These are phyloP conservation scores for Sanghuangporus sanghuang DNA, from an alignment of 1,284 basidiomycete species.

Conservation along the genomic window DNA sequence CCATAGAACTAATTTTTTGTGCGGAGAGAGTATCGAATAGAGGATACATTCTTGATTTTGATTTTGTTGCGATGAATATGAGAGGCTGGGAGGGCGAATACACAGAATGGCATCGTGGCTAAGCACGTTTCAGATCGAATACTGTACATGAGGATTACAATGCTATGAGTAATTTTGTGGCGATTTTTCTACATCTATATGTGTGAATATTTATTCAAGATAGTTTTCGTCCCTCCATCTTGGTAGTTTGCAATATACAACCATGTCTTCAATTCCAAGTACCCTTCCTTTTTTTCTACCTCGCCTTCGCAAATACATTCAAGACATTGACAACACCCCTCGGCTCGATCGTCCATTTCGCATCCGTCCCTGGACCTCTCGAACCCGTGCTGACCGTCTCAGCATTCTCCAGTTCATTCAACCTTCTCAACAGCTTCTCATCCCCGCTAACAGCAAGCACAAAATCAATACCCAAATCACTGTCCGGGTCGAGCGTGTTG, in stretches of 20 bases:
- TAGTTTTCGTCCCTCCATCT: no score
- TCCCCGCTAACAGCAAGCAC: slow-evolving; percentile 67
- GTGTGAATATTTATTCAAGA: no score
- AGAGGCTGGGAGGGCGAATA: no score
- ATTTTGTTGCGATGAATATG: background rate
- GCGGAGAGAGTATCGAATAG: background rate
- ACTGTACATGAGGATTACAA: no score
- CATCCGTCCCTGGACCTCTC: slow-evolving; percentile 58
- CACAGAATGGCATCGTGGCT: no score
- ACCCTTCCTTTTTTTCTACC: background rate
- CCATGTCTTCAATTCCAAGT: no score
- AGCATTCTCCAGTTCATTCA: slow-evolving; percentile 67
- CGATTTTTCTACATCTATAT: no score
- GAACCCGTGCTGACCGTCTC: slow-evolving; percentile 60
- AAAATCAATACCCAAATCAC: slow-evolving; percentile 48
- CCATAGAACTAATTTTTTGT: background rate
- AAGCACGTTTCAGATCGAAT: no score
- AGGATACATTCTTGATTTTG: background rate
- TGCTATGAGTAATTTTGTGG: no score
- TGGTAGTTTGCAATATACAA: no score
- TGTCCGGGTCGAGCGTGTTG: slow-evolving; percentile 37
- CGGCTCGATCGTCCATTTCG: slow-evolving; percentile 60
- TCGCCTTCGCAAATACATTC: slow-evolving; percentile 30
- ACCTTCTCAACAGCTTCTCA: slow-evolving; percentile 65
- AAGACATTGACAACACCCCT: slow-evolving; percentile 36